Evolutionary conservation across 2,329 filamentous ascomycete genomes (phyloP).

Genomic region (Aspergillus pseudonomiae): DNA sequence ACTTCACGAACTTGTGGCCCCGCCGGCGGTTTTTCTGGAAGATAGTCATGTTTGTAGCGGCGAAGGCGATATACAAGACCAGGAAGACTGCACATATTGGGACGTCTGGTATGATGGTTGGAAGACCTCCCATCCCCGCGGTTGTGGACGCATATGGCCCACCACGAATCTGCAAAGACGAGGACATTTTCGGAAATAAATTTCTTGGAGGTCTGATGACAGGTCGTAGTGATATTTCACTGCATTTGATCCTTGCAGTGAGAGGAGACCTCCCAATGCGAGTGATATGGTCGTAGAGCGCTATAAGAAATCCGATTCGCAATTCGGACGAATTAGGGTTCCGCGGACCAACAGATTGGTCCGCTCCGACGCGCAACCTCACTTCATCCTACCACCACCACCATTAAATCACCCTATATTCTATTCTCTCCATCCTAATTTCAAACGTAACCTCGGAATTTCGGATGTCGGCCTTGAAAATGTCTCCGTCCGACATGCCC

Average conservation of each 20-base stretch:
- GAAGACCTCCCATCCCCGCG: conserved; percentile 49
- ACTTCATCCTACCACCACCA: background rate
- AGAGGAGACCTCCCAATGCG: no score
- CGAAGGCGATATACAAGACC: conserved; percentile 47
- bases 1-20: conserved; percentile 55
- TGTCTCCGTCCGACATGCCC: conserved; percentile 11
- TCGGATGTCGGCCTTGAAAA: background rate
- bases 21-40: conserved; percentile 46
- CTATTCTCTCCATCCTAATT: background rate
- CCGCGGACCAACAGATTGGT: conserved; percentile 17
- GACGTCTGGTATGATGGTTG: conserved; percentile 62
- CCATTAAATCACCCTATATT: no score
- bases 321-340: background rate
- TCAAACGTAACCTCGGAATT: background rate
- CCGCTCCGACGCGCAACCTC: conserved; percentile 4
- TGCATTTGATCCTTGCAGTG: no score
- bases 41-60: conserved; percentile 49
- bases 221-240: no score
- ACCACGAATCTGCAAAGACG: conserved; percentile 13
- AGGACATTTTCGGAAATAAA: background rate
- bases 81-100: conserved; percentile 68
- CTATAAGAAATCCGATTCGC: background rate
- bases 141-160: conserved; percentile 34
- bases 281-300: no score
- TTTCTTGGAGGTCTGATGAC: no score